A percentile compares a stretch with the other conserved stretches of the same genome.
These are phyloP conservation scores for Backusella westeae DNA, from an alignment of 192 early-diverging fungal genomes.

Conservation along the genomic window DNA sequence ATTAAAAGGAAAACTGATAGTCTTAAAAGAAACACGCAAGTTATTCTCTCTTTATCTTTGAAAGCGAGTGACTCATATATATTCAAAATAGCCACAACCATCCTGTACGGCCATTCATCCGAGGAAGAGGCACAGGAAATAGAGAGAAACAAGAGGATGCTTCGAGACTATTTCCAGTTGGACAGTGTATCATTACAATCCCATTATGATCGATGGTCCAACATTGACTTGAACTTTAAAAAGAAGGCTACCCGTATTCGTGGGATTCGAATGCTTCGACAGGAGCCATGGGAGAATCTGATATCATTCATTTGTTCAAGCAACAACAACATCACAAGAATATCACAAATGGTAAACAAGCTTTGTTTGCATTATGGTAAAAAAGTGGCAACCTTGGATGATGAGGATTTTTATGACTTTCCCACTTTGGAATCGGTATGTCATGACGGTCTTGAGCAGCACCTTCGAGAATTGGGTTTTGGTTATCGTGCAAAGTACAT, in stretches of 20 bases:
- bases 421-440: slow-evolving; percentile 59
- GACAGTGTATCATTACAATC: slow-evolving; percentile 51
- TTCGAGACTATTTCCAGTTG: slow-evolving; percentile 89
- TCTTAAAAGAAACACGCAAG: slow-evolving; percentile 61
- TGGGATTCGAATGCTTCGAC: slow-evolving; percentile 77
- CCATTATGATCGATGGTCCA: slow-evolving; percentile 58
- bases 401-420: slow-evolving; percentile 61
- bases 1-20: slow-evolving; percentile 54
- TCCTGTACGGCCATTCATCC: slow-evolving; percentile 27
- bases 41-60: neutral
- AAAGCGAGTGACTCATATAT: neutral
- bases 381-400: slow-evolving; percentile 37
- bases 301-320: slow-evolving; percentile 91
- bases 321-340: slow-evolving; percentile 94
- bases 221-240: slow-evolving; percentile 65
- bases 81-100: slow-evolving; percentile 16
- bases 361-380: slow-evolving; percentile 48
- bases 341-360: slow-evolving; percentile 78
- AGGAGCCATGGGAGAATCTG: slow-evolving; percentile 85
- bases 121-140: slow-evolving; percentile 19
- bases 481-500: slow-evolving; percentile 97
- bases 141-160: slow-evolving; percentile 32
- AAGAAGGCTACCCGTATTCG: slow-evolving; percentile 47
- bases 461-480: slow-evolving; percentile 78
- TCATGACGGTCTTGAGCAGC: slow-evolving; percentile 56